Evolutionary conservation across 78 protist genomes (phyloP).

Genomic region (Paulinella micropora): DNA sequence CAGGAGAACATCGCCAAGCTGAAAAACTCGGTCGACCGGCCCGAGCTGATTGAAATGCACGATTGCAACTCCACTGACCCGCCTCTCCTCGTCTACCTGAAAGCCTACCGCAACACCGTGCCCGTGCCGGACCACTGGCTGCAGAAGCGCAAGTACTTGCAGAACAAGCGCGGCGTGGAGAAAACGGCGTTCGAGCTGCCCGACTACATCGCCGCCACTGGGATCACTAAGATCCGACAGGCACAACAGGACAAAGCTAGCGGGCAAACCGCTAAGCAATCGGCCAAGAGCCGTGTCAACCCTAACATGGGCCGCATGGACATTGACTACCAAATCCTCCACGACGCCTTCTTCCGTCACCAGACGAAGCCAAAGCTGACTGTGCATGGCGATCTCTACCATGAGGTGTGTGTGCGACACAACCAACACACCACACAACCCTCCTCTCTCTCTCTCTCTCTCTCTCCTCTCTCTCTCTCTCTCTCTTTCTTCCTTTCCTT

Average conservation of each 20-base stretch:
- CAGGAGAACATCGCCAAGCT: background rate
- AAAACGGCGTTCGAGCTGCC: slow-evolving; percentile 79
- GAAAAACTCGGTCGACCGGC: background rate
- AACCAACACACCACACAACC: no score
- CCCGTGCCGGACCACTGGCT: slow-evolving; percentile 95
- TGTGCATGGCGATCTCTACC: slow-evolving; percentile 50
- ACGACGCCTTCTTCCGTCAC: slow-evolving; percentile 85
- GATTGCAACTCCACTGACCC: slow-evolving; percentile 86
- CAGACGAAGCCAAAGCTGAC: slow-evolving; percentile 70
- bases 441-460: background rate
- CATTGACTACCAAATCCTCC: slow-evolving; percentile 77
- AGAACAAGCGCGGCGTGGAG: slow-evolving; percentile 78
- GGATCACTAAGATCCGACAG: slow-evolving; percentile 34
- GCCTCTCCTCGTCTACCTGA: slow-evolving; percentile 63
- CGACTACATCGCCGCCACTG: slow-evolving; percentile 87
- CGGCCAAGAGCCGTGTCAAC: background rate
- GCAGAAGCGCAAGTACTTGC: slow-evolving; percentile 82
- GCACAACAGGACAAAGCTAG: slow-evolving; percentile 46
- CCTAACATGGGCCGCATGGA: slow-evolving; percentile 73
- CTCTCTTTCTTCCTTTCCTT: no score
- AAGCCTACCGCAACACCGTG: slow-evolving; percentile 47
- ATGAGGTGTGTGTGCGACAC: slow-evolving; percentile 3
- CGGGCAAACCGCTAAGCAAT: background rate
- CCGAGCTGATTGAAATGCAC: slow-evolving; percentile 13
- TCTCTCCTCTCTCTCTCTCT: background rate